Evolutionary conservation across 2,329 filamentous ascomycete species (phyloP).

Genomic region (Didymellaceae sp.): DNA sequence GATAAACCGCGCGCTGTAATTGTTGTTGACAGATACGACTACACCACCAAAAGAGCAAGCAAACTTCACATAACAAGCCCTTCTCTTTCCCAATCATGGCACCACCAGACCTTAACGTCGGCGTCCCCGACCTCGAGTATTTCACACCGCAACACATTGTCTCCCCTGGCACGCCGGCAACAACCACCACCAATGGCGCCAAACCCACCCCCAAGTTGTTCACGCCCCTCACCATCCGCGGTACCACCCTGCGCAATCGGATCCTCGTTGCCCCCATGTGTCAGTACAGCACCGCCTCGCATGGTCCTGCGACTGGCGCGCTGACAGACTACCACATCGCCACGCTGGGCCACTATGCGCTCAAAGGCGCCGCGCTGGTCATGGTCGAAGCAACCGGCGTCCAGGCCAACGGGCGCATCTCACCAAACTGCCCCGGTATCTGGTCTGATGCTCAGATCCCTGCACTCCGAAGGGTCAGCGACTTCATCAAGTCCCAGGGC

Average conservation of each 20-base stretch:
- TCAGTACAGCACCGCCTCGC: slow-evolving; percentile 42
- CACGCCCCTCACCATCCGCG: slow-evolving; percentile 45
- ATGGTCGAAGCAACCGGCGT: slow-evolving; percentile 49
- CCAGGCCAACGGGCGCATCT: slow-evolving; percentile 45
- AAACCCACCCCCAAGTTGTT: slow-evolving; percentile 41
- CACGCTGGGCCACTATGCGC: slow-evolving; percentile 48
- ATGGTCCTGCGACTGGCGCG: slow-evolving; percentile 45
- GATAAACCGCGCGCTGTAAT: no score
- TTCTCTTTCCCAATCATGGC: no score
- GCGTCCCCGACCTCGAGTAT: slow-evolving; percentile 46
- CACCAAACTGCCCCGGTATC: slow-evolving; percentile 46
- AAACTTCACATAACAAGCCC: no score
- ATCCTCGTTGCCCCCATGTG: slow-evolving; percentile 50
- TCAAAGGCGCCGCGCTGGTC: slow-evolving; percentile 46
- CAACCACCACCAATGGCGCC: slow-evolving; percentile 14
- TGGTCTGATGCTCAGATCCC: slow-evolving; percentile 49
- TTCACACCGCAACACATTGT: slow-evolving; percentile 55
- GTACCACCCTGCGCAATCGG: slow-evolving; percentile 45
- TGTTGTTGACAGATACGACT: no score
- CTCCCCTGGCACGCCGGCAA: slow-evolving; percentile 47
- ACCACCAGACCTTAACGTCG: slow-evolving; percentile 36
- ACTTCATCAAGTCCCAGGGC: slow-evolving; percentile 47
- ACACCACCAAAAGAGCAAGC: not conserved
- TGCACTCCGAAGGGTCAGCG: slow-evolving; percentile 38
- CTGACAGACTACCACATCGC: slow-evolving; percentile 50